Conservation (phyloP, 2,329 filamentous ascomycete genomes). For the Exophiala viscosa region DNA sequence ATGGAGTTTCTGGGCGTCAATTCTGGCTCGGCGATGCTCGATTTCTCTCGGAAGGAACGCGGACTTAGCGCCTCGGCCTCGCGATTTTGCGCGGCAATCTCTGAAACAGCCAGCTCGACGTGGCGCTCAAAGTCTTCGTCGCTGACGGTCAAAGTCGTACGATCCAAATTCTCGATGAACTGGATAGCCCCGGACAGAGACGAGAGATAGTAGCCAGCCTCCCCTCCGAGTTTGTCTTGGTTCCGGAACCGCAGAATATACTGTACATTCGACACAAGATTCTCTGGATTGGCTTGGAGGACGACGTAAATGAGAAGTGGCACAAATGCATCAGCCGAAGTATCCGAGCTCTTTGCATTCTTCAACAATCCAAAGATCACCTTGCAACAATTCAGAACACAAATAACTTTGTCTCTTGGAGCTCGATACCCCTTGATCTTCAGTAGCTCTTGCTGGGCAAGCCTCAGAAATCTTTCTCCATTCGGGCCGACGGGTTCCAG, state of each 20-base stretch:
- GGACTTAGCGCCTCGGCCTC: slow-evolving; percentile 46
- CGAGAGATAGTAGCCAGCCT: slow-evolving; percentile 96
- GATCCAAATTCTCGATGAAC: slow-evolving; percentile 94
- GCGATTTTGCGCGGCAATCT: slow-evolving; percentile 86
- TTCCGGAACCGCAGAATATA: slow-evolving; percentile 97
- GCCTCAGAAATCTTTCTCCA: slow-evolving; percentile 77
- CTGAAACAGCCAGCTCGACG: slow-evolving; percentile 93
- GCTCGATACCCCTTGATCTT: slow-evolving; percentile 97
- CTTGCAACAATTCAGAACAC: slow-evolving; percentile 97
- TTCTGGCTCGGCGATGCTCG: slow-evolving; percentile 52
- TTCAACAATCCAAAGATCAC: slow-evolving; percentile 95
- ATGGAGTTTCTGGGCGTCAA: slow-evolving; percentile 58
- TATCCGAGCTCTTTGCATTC: slow-evolving; percentile 80
- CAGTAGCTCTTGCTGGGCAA: slow-evolving; percentile 89
- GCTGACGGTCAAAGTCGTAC: slow-evolving; percentile 85
- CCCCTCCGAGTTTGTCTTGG: slow-evolving; percentile 94
- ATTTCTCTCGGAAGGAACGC: slow-evolving; percentile 42
- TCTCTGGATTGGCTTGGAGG: slow-evolving; percentile 87
- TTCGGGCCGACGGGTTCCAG: slow-evolving; percentile 81
- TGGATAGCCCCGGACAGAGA: slow-evolving; percentile 84
- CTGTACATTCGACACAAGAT: slow-evolving; percentile 94
- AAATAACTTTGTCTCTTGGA: slow-evolving; percentile 97
- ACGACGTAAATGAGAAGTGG: slow-evolving; percentile 94
- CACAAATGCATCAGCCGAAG: slow-evolving; percentile 94
- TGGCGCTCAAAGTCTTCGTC: slow-evolving; percentile 95